Conservation (phyloP, 805 yeast genomes). For the Metschnikowia rubicola region DNA sequence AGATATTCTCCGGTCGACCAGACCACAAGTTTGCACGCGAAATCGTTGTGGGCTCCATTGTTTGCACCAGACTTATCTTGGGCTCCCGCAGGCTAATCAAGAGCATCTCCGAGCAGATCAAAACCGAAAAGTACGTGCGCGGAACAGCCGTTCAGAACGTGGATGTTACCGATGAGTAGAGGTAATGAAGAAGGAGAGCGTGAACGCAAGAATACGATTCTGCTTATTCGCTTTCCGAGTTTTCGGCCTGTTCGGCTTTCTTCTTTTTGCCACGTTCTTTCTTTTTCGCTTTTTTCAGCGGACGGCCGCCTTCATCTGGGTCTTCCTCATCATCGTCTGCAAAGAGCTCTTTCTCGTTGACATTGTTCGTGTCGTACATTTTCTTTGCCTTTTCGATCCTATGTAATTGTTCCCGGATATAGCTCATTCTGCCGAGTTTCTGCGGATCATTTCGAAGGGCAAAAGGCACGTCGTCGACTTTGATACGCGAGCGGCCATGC, state of each 20-base stretch:
- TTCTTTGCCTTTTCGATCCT: conserved; percentile 39
- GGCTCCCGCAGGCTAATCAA: conserved; percentile 4
- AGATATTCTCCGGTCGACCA: not conserved
- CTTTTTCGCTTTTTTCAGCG: conserved; percentile 10
- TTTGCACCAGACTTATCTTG: not conserved
- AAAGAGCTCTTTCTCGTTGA: conserved; percentile 15
- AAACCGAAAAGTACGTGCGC: conserved; percentile 53
- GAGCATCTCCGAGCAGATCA: conserved; percentile 43
- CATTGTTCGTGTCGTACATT: conserved; percentile 35
- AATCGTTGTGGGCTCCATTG: not conserved
- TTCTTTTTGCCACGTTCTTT: conserved; percentile 9
- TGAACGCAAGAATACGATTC: not conserved
- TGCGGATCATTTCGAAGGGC: conserved; percentile 40
- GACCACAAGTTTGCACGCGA: not conserved
- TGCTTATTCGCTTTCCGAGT: conserved; percentile 15
- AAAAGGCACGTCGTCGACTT: conserved; percentile 42
- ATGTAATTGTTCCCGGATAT: conserved; percentile 37
- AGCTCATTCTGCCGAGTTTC: conserved; percentile 39
- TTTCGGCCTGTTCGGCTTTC: conserved; percentile 9
- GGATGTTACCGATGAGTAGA: conserved; percentile 12
- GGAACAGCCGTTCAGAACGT: conserved; percentile 53
- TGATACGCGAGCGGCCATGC: conserved; percentile 38
- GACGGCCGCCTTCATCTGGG: conserved; percentile 15
- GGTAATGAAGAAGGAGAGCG: not conserved
- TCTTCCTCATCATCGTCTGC: conserved; percentile 19